phyloP scores from a whole-genome alignment of 345 rosid species.

The Eucalyptus camaldulensis region DNA sequence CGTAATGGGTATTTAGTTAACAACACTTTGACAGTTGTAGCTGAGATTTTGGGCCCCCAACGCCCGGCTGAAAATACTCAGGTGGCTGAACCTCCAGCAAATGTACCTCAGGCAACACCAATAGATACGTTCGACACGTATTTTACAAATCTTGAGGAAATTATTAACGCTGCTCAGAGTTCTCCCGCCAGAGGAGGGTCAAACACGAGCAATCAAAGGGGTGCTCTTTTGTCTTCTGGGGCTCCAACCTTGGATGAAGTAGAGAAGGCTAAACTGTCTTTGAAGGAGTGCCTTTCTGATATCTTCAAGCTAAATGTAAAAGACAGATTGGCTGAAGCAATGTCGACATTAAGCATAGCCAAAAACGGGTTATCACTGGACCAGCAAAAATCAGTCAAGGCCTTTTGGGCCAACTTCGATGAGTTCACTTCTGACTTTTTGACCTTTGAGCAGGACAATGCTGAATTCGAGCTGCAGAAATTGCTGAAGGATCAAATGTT shows the following conservation, averaged over 20 bases:
- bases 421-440: not conserved
- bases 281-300: constrained; percentile 4
- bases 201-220: not conserved
- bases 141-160: not conserved
- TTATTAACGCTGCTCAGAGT: not conserved
- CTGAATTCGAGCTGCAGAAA: not conserved
- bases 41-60: not conserved
- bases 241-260: not conserved
- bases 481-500: not conserved
- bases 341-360: not conserved
- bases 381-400: not conserved
- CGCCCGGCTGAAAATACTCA: not conserved
- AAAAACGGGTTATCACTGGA: not conserved
- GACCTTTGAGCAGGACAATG: not conserved
- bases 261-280: not conserved
- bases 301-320: constrained; percentile 3
- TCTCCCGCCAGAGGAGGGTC: not conserved
- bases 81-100: not conserved
- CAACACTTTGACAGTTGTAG: not conserved
- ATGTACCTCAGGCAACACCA: not conserved
- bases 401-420: not conserved
- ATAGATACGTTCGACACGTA: not conserved
- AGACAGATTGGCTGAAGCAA: not conserved
- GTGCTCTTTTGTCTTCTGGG: not conserved
- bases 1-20: not conserved